Evolutionary conservation across 2,329 filamentous ascomycete genomes (phyloP), one percentile per base, ranked within the genome.

Genomic region (Didymella arachidicola): DNA sequence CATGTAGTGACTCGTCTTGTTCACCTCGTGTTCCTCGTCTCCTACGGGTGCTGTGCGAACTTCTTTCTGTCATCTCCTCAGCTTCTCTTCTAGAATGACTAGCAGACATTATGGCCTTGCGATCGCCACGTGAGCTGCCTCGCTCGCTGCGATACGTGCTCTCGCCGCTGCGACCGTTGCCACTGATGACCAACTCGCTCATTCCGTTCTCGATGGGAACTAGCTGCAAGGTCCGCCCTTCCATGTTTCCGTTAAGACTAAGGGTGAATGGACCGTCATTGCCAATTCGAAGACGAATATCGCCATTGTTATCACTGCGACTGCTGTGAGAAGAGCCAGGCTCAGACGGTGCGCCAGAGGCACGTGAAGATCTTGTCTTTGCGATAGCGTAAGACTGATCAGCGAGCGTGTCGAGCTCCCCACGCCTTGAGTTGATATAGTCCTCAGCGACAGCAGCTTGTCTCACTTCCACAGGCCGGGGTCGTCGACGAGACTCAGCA

Each of bases 171-270:
- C 70, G 70, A 10, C 61, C 34, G n/a, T 64, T 54, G 47, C 61
- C 59, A 48, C 70, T 70, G 42, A 77, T 77, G 53, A 76, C 72
- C 32, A 77, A 61, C 32, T 77, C 74, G 30, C 72, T 73, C 71
- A 74, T 75, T 16, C 75, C 74, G 43, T 72, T 67, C 44, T 75
- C 74, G 8, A 18, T 22, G 36, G 73, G 73, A 25, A 72, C 62
- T 39, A 78, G 58, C n/a, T 68, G 68, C 26, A 77, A 61, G 10
- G 67, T 75, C 48, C 75, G 74, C 14, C 74, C 74, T 51, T 77
- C 74, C 71, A 76, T 77, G 30, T 77, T 73, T 29, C 75, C 75
- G 38, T 71, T 72, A 53, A 78, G 70, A 19, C 71, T 69, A 34
- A 78, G 64, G 38, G 67, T 74, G 32, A 75, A 63, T 29, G 70